Conservation (phyloP, 176 grass and related monocot genomes). For the Aegilops umbellulata region DNA sequence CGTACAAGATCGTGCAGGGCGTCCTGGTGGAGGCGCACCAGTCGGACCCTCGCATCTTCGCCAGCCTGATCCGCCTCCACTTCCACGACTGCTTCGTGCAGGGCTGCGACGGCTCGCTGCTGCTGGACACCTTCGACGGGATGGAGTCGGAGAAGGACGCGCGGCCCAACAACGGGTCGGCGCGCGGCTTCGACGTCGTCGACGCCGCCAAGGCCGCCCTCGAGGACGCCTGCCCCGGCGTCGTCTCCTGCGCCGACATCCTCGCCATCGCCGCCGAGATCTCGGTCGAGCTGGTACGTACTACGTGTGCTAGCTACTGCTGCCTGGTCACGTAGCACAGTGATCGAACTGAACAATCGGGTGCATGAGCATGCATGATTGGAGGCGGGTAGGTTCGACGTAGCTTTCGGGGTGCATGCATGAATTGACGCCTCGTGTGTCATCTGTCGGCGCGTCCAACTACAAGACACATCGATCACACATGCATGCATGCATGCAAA, state of each 20-base stretch:
- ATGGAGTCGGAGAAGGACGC: constrained; percentile 61
- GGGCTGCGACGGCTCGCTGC: constrained; percentile 77
- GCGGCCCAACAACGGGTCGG: constrained; percentile 51
- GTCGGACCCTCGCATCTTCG: constrained; percentile 58
- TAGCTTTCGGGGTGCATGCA: constrained; percentile 5
- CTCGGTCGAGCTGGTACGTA: constrained; percentile 59
- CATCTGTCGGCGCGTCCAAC: neutral
- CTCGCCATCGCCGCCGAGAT: constrained; percentile 78
- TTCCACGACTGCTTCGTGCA: constrained; percentile 96
- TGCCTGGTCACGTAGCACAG: neutral
- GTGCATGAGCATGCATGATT: neutral
- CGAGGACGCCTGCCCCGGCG: constrained; percentile 61
- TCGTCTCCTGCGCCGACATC: constrained; percentile 92
- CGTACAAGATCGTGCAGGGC: constrained; percentile 45
- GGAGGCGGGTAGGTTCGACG: neutral
- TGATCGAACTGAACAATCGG: neutral
- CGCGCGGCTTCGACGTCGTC: constrained; percentile 56
- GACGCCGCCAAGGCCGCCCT: constrained; percentile 63
- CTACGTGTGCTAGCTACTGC: too few relatives aligned
- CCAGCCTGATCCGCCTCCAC: constrained; percentile 75
- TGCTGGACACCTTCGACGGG: constrained; percentile 50
- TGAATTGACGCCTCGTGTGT: neutral
- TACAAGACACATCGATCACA: too few relatives aligned
- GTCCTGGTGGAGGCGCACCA: constrained; percentile 51
- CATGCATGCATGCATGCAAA: neutral